Evolutionary conservation across 495 filamentous ascomycete species (phyloP).

Genomic region (Talaromyces stipitatus): DNA sequence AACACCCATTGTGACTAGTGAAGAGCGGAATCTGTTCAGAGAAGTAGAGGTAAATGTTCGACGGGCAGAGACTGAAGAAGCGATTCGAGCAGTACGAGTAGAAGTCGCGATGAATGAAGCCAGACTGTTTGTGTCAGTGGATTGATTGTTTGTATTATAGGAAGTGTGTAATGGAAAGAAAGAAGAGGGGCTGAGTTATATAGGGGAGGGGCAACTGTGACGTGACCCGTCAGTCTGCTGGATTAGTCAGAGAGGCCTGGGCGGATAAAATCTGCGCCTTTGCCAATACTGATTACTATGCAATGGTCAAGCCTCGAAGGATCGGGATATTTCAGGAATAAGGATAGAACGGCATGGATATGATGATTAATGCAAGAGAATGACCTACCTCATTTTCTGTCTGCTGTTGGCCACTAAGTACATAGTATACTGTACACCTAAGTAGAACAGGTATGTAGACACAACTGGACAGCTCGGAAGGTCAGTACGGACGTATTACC

Average conservation of each 20-base stretch:
- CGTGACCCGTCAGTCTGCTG: background rate
- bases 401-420: background rate
- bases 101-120: slow-evolving; percentile 5
- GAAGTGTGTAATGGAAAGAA: background rate
- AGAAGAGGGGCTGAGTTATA: background rate
- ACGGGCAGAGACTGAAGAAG: slow-evolving; percentile 22
- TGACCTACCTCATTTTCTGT: background rate
- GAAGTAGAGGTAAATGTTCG: slow-evolving; percentile 23
- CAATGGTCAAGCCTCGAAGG: background rate
- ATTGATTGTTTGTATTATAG: background rate
- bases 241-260: background rate
- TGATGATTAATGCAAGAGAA: background rate
- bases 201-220: background rate
- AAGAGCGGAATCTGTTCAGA: slow-evolving; percentile 33
- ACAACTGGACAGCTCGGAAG: background rate
- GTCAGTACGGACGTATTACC: background rate
- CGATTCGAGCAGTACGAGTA: slow-evolving; percentile 2
- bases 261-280: background rate
- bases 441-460: background rate
- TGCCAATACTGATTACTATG: background rate
- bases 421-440: background rate
- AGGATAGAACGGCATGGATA: background rate
- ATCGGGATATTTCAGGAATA: background rate
- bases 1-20: slow-evolving; percentile 48
- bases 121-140: slow-evolving; percentile 5